Evolutionary conservation across 2,329 filamentous ascomycete genomes (phyloP).

Genomic region (Geosmithia flava): DNA sequence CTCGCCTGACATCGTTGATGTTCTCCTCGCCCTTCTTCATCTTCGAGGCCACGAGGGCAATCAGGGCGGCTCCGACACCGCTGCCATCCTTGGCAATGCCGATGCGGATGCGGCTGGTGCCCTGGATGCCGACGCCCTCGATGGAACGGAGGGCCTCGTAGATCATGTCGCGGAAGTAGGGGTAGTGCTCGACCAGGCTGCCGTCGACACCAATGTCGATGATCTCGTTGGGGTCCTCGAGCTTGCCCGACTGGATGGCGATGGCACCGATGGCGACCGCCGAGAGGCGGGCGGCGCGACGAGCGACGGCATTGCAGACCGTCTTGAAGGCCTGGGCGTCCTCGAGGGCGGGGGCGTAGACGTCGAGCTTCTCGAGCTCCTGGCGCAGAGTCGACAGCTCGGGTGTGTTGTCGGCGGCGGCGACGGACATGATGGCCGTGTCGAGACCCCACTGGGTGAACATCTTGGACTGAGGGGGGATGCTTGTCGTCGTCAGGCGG

Average conservation of each 20-base stretch:
- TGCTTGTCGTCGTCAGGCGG: slow-evolving; percentile 54
- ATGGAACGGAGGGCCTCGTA: slow-evolving; percentile 69
- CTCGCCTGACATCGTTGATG: slow-evolving; percentile 23
- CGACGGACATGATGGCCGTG: slow-evolving; percentile 78
- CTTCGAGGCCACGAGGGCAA: slow-evolving; percentile 75
- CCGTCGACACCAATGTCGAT: slow-evolving; percentile 91
- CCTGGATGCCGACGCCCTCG: slow-evolving; percentile 62
- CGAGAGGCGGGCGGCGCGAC: slow-evolving; percentile 75
- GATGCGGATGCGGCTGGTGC: slow-evolving; percentile 80
- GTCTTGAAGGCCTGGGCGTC: slow-evolving; percentile 83
- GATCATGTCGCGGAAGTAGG: slow-evolving; percentile 80
- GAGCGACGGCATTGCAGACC: slow-evolving; percentile 72
- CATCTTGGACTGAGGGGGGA: slow-evolving; percentile 53
- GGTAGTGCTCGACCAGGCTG: slow-evolving; percentile 90
- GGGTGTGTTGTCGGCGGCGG: slow-evolving; percentile 65
- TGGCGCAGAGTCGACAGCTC: slow-evolving; percentile 64
- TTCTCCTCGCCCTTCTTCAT: slow-evolving; percentile 37
- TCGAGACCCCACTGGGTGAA: slow-evolving; percentile 82
- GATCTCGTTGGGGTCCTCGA: slow-evolving; percentile 51
- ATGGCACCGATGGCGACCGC: slow-evolving; percentile 82
- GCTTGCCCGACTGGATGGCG: slow-evolving; percentile 65
- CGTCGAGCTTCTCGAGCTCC: slow-evolving; percentile 63
- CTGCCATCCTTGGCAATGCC: slow-evolving; percentile 96
- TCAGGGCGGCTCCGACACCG: slow-evolving; percentile 72
- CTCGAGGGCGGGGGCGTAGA: slow-evolving; percentile 65